Evolutionary conservation across 305 asterid species (phyloP).

Genomic region (Fraxinus sp.): DNA sequence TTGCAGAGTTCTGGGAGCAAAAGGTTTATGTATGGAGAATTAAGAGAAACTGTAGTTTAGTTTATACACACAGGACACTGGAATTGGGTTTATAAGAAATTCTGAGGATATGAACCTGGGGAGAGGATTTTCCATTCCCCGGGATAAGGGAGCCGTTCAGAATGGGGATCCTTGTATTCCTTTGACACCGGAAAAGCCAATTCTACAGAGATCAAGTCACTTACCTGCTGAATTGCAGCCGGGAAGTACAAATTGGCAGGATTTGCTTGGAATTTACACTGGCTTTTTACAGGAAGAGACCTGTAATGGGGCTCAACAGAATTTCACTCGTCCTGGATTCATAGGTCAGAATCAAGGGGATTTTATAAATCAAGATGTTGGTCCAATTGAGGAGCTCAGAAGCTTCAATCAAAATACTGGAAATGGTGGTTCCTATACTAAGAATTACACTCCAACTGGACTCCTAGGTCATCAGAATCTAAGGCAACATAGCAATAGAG

Average conservation of each 20-base stretch:
- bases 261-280: constrained; percentile 47
- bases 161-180: constrained; percentile 52
- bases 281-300: constrained; percentile 35
- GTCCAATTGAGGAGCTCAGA: constrained; percentile 22
- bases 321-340: constrained; percentile 21
- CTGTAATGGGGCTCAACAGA: constrained; percentile 23
- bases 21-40: neutral
- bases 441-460: constrained; percentile 17
- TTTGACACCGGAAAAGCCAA: constrained; percentile 40
- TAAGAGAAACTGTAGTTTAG: constrained; percentile 1
- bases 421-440: neutral
- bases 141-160: constrained; percentile 34
- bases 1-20: constrained; percentile 2
- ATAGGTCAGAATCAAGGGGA: constrained; percentile 8
- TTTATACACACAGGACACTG: neutral
- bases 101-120: constrained; percentile 52
- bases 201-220: constrained; percentile 29
- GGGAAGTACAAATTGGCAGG: constrained; percentile 41
- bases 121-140: constrained; percentile 45
- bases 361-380: constrained; percentile 18
- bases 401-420: constrained; percentile 21
- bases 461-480: constrained; percentile 10
- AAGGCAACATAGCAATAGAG: constrained; percentile 22
- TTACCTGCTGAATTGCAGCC: constrained; percentile 25
- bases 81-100: constrained; percentile 13